Evolutionary conservation across 2,329 filamentous ascomycete species (phyloP).

Genomic region (Juglanconis oblonga): DNA sequence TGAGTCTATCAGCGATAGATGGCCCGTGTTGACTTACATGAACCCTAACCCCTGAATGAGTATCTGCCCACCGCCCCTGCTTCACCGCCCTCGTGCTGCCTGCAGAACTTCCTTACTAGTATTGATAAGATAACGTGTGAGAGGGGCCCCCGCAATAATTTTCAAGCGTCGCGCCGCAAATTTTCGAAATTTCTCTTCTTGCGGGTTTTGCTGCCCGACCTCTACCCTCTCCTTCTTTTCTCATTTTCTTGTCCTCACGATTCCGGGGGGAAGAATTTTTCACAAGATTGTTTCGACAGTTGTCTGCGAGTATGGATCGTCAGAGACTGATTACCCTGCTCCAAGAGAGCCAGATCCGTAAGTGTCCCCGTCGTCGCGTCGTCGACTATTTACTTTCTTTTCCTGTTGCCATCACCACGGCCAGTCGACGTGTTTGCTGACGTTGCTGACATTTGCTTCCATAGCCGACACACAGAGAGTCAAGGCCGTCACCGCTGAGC

Average conservation of each 20-base stretch:
- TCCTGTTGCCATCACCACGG: background rate
- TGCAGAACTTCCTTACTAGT: constrained; percentile 13
- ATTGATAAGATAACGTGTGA: constrained; percentile 36
- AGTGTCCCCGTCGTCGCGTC: constrained; percentile 36
- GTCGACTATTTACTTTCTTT: background rate
- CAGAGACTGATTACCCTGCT: constrained; percentile 83
- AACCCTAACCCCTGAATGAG: constrained; percentile 2
- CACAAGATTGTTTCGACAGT: background rate
- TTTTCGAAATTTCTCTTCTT: constrained; percentile 2
- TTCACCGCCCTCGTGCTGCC: background rate
- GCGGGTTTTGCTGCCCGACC: background rate
- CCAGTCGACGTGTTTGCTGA: constrained; percentile 29
- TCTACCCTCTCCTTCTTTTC: background rate
- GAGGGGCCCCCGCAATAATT: constrained; percentile 7
- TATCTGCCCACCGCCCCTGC: background rate
- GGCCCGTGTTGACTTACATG: background rate
- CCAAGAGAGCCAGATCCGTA: constrained; percentile 83
- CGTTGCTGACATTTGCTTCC: constrained; percentile 27
- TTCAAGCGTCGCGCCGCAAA: background rate
- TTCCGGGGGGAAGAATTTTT: background rate
- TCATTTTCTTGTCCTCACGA: background rate
- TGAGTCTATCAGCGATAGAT: too few relatives aligned
- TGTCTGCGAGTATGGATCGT: constrained; percentile 61
- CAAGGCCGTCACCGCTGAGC: constrained; percentile 83
- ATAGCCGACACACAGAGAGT: constrained; percentile 84